Percentiles rank a stretch among this genome's conserved stretches.
Evolutionary conservation across 176 grass and related monocot species (phyloP).

Genomic region (Poa pratensis): DNA sequence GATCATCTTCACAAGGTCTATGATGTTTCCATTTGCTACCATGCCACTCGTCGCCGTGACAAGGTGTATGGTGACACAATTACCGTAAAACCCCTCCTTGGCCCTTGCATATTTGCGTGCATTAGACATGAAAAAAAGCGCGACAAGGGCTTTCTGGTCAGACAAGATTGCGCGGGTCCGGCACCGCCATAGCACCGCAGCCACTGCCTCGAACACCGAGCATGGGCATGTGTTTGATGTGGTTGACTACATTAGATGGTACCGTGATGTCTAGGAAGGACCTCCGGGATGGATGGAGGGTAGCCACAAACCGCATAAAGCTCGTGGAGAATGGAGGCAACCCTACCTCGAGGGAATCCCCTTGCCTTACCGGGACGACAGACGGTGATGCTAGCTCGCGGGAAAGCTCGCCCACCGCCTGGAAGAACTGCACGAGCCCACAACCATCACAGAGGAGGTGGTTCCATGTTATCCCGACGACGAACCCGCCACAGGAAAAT

Average conservation of each 20-base stretch:
- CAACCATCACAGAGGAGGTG: not conserved
- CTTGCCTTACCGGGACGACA: not conserved
- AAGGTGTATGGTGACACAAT: slow-evolving; percentile 10
- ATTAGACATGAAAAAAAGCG: slow-evolving; percentile 12
- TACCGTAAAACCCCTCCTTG: slow-evolving; percentile 32
- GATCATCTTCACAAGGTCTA: slow-evolving; percentile 21
- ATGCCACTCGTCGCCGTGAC: not conserved
- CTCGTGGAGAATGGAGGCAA: not conserved
- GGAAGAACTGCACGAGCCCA: not conserved
- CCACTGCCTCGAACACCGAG: slow-evolving; percentile 33
- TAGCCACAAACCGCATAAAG: not conserved
- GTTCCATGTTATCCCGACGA: not conserved
- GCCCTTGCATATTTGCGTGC: not conserved
- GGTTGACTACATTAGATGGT: not conserved
- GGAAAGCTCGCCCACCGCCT: not conserved
- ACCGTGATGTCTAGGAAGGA: not conserved
- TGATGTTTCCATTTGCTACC: not conserved
- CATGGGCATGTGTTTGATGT: not conserved
- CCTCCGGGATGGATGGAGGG: not conserved
- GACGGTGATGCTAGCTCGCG: not conserved
- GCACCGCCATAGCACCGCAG: slow-evolving; percentile 28
- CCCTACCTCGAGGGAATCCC: not conserved
- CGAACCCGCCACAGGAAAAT: not conserved
- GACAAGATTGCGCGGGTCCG: not conserved
- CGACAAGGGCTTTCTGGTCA: not conserved